phyloP scores from a whole-genome alignment of 306 rosid genomes.

The Fragaria iinumae region DNA sequence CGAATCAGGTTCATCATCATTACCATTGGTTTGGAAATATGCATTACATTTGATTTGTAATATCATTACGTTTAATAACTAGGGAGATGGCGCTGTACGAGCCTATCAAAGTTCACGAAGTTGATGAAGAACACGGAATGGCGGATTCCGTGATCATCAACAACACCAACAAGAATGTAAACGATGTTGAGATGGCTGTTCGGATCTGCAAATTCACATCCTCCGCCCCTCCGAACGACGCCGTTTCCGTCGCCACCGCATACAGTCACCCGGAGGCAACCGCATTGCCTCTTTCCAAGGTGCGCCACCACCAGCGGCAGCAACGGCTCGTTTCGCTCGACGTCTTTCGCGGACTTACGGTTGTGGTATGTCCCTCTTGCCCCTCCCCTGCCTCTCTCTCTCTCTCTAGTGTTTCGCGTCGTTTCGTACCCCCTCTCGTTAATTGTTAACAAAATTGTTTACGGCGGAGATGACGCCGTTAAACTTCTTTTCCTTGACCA shows the following conservation, averaged over 20 bases:
- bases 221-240: not conserved
- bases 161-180: not conserved
- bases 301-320: not conserved
- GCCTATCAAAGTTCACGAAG: constrained; percentile 4
- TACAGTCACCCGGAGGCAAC: not conserved
- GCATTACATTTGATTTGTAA: not conserved
- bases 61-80: not conserved
- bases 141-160: not conserved
- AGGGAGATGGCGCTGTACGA: constrained; percentile 25
- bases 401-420: not conserved
- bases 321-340: constrained; percentile 85
- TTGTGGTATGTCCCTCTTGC: constrained; percentile 48
- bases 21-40: not conserved
- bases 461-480: not conserved
- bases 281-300: constrained; percentile 17
- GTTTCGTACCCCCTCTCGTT: not conserved
- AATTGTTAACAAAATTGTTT: not conserved
- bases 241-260: not conserved
- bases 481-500: not conserved
- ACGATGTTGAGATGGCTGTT: constrained; percentile 14
- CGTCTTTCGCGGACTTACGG: constrained; percentile 92
- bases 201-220: not conserved
- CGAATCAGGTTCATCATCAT: not conserved
- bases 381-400: not conserved
- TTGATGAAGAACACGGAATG: constrained; percentile 8